Base-by-base conservation (phyloP, 202 grass and related monocot species). In the Schoenoplectus tabernaemontani region DNA sequence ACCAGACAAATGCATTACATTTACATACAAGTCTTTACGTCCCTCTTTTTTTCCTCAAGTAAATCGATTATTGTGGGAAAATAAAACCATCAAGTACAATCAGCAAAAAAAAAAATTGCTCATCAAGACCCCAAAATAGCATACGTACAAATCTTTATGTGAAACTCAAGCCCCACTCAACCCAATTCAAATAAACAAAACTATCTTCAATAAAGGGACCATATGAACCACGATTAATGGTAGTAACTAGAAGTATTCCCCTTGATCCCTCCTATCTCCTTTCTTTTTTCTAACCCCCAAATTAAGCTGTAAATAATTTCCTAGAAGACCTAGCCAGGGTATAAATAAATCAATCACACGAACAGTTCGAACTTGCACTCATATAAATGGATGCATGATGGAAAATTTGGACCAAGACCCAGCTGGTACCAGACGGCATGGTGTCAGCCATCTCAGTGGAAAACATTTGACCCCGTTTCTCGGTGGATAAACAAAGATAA, bases 161-260 rank as follows among this genome's bases (percentile, higher is more conserved):
- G 46, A 76, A 57, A 57, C 5, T 57, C 71, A 76, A 76, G 46
- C 71, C 71, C 71, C 48, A 38, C 71, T 76, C 71, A 76, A 76
- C 71, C 71, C 48, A 76, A 76, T 57, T 76, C 71, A 76, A 74
- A 57, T 76, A 33, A 76, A 76, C 30, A 56, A 37, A 57, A 76
- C 71, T 76, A 76, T 76, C 71, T 56, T 76, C 71, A 76, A 76
- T 76, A 37, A 76, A 37, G 71, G 71, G 71, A 76, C 8, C 48
- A 75, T 15, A 53, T 5, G 32, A 56, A 76, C 71, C 71, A 48
- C 28, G 9, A 76, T 30, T n/a, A 38, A 33, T 36, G 26, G 15
- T 54, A 53, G 32, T 7, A 74, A 54, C 70, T 53, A 32, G 19
- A 74, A 75, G 16, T 20, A 56, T 75, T 75, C 16, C 47, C 48